Conservation (phyloP, 768 basidiomycete genomes). For the Termitomyces eurrhizus region DNA sequence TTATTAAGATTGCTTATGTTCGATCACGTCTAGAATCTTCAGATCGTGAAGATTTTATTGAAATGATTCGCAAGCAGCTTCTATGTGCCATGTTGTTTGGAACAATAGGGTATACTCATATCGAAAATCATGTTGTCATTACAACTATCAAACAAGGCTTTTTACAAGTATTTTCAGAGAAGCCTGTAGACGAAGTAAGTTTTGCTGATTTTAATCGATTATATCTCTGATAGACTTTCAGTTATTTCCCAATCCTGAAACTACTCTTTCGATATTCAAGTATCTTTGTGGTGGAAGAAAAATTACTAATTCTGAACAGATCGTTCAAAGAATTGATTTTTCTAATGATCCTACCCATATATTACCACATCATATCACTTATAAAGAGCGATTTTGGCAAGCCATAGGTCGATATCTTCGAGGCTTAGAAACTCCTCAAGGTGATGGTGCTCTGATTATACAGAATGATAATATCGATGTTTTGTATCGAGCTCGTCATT, state of each 20-base stretch:
- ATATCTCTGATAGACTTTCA: neutral
- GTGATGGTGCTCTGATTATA: neutral
- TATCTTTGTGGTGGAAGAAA: neutral
- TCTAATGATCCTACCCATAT: neutral
- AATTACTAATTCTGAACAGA: neutral
- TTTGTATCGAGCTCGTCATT: neutral
- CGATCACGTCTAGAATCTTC: neutral
- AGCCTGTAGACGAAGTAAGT: no score
- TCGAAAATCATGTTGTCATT: no score
- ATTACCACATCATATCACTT: neutral
- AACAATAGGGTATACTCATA: no score
- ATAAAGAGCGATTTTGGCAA: neutral
- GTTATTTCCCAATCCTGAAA: neutral
- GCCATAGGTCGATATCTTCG: neutral
- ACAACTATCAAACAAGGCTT: neutral
- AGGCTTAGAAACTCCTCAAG: neutral
- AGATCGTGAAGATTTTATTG: neutral
- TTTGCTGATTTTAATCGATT: no score
- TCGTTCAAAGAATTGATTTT: neutral
- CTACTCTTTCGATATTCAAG: neutral
- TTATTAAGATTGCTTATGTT: neutral
- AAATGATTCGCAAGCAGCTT: neutral
- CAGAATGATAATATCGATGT: neutral
- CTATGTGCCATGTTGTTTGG: no score
- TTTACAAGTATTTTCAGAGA: neutral